Evolutionary conservation across 345 rosid species (phyloP), one percentile per base, ranked within the genome.

Genomic region (Linum tenue): DNA sequence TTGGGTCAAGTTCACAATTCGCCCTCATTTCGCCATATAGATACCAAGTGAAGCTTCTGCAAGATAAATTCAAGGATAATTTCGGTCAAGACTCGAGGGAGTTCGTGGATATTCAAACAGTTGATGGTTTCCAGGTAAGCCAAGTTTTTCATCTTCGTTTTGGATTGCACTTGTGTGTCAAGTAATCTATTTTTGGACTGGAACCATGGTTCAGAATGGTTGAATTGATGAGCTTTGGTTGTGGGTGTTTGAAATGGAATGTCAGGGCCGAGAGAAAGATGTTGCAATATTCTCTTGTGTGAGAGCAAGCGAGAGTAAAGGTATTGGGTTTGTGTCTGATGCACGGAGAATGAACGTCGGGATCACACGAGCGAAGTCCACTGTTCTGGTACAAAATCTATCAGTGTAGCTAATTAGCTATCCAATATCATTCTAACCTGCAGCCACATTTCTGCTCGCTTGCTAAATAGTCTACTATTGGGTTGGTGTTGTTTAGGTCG

Each of bases 231-330:
- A 35, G 3, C 5, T 15, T 57, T 5, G 9, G 7, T 60, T 37
- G 39, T 3, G n/a, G 43, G 6, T 60, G 31, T 22, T 22, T 22
- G 31, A 22, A 22, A 22, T 37, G 43, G 37, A 5, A 7, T 64
- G 5, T 60, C 80, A 90, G 99, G 99, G 99, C 41, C 83, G 97
- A 73, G 99, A 94, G 71, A 90, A 90, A 72, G 97, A 88, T 69
- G 92, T 94, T 38, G 96, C 90, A 14, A 90, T 94, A 57, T 90
- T 94, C 72, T 88, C 99, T 7, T 90, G 96, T 74, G 99, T 94
- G 36, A 90, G 99, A 73, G 89, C 97, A 70, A 90, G 73, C 11
- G 74, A 81, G 62, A 77, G 79, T 60, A 76, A 85, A 69, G 67
- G 83, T 62, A 94, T 94, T 37, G 97, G 99, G 5, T 94, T 90